A percentile compares a stretch with the other conserved stretches of the same genome.
phyloP scores from a whole-genome alignment of 2,329 filamentous ascomycete genomes.

The Diaporthe amygdali region DNA sequence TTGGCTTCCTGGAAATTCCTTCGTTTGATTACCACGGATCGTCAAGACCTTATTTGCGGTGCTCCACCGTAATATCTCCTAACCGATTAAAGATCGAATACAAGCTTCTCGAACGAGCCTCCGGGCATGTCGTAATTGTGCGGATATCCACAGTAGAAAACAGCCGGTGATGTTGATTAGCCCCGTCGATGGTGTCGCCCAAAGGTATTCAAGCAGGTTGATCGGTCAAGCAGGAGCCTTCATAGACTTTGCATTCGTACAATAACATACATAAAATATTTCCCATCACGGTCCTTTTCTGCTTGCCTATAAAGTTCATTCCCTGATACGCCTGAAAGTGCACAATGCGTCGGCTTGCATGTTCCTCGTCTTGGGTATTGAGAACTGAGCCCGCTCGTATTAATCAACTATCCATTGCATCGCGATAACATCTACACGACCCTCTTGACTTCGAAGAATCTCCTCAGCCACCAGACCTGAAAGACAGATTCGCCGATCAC shows the following conservation, averaged over 20 bases:
- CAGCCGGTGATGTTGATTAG: neutral
- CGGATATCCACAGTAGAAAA: neutral
- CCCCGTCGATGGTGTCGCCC: neutral
- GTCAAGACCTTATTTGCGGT: conserved; percentile 1
- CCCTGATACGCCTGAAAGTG: neutral
- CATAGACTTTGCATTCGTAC: neutral
- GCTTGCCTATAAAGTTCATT: neutral
- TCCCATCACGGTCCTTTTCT: neutral
- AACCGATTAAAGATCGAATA: neutral
- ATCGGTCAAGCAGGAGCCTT: neutral
- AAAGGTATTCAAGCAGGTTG: neutral
- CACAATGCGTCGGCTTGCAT: neutral
- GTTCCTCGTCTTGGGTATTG: conserved; percentile 9
- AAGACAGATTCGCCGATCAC: conserved; percentile 92
- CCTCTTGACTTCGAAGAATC: conserved; percentile 90
- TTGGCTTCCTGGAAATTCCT: neutral
- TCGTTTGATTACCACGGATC: neutral
- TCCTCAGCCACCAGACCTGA: conserved; percentile 99
- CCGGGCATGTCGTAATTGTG: neutral
- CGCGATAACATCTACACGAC: conserved; percentile 51
- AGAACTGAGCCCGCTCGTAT: conserved; percentile 17
- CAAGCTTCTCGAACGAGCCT: neutral
- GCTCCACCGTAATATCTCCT: neutral
- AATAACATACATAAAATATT: neutral
- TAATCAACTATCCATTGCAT: neutral